Conservation (phyloP, 495 filamentous ascomycete species). For the Glarea lozoyensis region DNA sequence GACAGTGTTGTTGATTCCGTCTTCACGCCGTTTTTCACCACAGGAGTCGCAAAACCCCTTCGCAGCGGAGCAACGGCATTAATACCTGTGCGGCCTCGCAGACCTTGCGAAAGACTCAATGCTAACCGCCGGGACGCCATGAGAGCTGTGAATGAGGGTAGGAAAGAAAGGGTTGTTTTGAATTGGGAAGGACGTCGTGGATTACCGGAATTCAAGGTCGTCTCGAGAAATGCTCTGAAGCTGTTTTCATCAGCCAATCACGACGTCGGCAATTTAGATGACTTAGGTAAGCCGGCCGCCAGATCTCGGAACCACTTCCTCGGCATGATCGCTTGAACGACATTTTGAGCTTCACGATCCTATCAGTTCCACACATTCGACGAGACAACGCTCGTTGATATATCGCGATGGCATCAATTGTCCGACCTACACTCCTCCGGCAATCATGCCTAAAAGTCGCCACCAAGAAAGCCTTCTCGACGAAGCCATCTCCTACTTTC, state of each 20-base stretch:
- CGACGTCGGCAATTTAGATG: conserved; percentile 1
- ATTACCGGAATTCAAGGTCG: conserved; percentile 11
- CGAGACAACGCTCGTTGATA: conserved; percentile 3
- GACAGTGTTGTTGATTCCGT: conserved; percentile 92
- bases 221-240: conserved; percentile 13
- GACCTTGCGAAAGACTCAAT: conserved; percentile 75
- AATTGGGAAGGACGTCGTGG: conserved; percentile 14
- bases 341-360: conserved; percentile 9
- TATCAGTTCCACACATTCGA: background rate
- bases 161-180: conserved; percentile 6
- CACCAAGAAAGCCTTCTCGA: conserved; percentile 21
- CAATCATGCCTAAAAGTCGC: conserved; percentile 29
- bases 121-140: conserved; percentile 96
- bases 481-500: conserved; percentile 18
- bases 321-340: conserved; percentile 5
- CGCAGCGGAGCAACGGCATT: conserved; percentile 56
- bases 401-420: conserved; percentile 42
- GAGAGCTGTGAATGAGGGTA: conserved; percentile 27
- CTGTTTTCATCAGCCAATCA: conserved; percentile 16
- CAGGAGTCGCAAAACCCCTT: conserved; percentile 80
- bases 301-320: conserved; percentile 4
- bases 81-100: conserved; percentile 72
- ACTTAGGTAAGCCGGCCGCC: conserved; percentile 10
- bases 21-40: conserved; percentile 56
- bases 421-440: conserved; percentile 43